Evolutionary conservation across 2,329 filamentous ascomycete species (phyloP), one percentile per base, ranked within the genome.

Genomic region (Monosporascus sp.): DNA sequence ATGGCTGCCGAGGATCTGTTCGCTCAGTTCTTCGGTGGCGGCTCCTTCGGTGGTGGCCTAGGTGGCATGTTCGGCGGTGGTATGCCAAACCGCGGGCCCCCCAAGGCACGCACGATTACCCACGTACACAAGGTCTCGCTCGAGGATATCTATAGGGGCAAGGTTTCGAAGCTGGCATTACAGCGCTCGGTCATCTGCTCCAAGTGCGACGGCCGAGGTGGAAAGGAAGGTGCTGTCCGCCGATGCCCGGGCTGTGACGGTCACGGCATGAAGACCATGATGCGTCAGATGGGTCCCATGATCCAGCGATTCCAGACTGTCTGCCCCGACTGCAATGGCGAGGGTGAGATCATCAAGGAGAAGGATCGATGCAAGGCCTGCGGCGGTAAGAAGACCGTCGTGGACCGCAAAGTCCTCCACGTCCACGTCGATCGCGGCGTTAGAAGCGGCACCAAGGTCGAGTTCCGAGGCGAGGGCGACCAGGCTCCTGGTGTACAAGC

Each of bases 221-320:
- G 94, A 61, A 99, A 99, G 79, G 93, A 97, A 60, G 94, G 94
- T 59, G 90, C 94, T n/a, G 93, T 97, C 60, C 93, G 92, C 78
- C 89, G 88, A 66, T 99, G 94, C 75, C 69, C 83, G 41, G 89
- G 90, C 67, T 99, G 94, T 72, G 90, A 96, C 66, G 94, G 94
- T 61, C 84, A 88, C 59, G 94, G 94, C 74, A 96, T 97, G 89
- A 97, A 97, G 88, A 97, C 90, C 41, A 97, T 99, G 93, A 97
- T 99, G 94, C 89, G 95, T 70, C 94, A 99, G 76, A 97, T 99
- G 92, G 94, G 94, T 49, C 94, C 94, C 55, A 99, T 99, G 94
- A 97, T 99, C 64, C 95, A 99, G 78, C 90, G 94, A 54, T 99
- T 99, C 85, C 94, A 99, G 81, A 97, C 93, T 31, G 92, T 97